Percentiles rank a stretch among this genome's conserved stretches.
phyloP scores from a whole-genome alignment of 1,139 yeast genomes.

The Pichia sp. region DNA sequence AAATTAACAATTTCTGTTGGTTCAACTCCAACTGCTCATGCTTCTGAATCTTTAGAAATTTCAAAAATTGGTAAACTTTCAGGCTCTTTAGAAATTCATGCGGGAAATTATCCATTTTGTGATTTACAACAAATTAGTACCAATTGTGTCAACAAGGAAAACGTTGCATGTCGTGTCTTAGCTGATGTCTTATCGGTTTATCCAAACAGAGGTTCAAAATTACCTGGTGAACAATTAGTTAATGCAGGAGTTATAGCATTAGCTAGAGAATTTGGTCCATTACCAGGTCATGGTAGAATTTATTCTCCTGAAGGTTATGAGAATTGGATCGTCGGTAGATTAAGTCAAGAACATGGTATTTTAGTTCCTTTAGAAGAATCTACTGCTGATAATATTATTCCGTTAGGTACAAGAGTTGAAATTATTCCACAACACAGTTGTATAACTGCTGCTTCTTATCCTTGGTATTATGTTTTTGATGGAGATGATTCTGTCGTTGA shows the following conservation, averaged over 20 bases:
- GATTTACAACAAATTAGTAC: slow-evolving; percentile 75
- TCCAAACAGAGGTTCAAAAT: slow-evolving; percentile 41
- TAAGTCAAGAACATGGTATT: slow-evolving; percentile 64
- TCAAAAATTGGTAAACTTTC: slow-evolving; percentile 15
- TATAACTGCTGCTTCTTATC: slow-evolving; percentile 61
- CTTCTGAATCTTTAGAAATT: slow-evolving; percentile 36
- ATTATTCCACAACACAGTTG: slow-evolving; percentile 71
- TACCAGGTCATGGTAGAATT: slow-evolving; percentile 46
- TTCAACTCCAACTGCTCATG: slow-evolving; percentile 77
- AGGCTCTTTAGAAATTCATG: slow-evolving; percentile 63
- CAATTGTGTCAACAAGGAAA: slow-evolving; percentile 42
- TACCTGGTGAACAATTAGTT: slow-evolving; percentile 53
- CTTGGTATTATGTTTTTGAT: slow-evolving; percentile 47
- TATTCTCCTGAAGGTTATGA: slow-evolving; percentile 35
- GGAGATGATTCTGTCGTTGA: slow-evolving; percentile 44
- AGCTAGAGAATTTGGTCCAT: slow-evolving; percentile 51
- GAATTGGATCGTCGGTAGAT: slow-evolving; percentile 50
- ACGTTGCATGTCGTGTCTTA: slow-evolving; percentile 51
- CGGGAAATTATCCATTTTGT: slow-evolving; percentile 70
- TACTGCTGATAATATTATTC: slow-evolving; percentile 35
- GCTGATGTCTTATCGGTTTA: slow-evolving; percentile 63
- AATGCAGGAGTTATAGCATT: slow-evolving; percentile 72
- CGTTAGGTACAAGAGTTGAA: slow-evolving; percentile 48
- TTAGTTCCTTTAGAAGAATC: slow-evolving; percentile 35
- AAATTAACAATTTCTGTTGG: slow-evolving; percentile 54